Conservation (phyloP, 306 rosid genomes). For the Castanospermum australe region DNA sequence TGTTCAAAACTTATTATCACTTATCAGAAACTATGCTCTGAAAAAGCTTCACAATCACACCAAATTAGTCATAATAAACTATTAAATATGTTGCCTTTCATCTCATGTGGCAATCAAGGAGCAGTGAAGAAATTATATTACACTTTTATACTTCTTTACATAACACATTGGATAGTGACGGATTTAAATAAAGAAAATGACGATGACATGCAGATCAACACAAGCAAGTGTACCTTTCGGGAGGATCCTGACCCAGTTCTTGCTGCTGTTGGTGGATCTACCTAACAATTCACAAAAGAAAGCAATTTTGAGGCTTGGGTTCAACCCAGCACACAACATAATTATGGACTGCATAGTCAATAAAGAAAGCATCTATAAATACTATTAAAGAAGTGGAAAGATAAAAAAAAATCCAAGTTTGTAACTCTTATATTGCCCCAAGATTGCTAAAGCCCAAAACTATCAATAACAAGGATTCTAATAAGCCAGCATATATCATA, state of each 20-base stretch:
- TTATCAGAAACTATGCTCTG: background rate
- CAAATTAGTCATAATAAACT: background rate
- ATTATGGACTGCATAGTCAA: background rate
- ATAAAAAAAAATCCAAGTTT: background rate
- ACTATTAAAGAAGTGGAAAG: background rate
- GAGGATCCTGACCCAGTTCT: slow-evolving; percentile 85
- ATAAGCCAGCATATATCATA: background rate
- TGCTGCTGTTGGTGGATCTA: slow-evolving; percentile 78
- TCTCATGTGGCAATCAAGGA: background rate
- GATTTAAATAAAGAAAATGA: slow-evolving; percentile 16
- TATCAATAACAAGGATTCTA: background rate
- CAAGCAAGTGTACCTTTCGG: slow-evolving; percentile 66
- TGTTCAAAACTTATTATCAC: background rate
- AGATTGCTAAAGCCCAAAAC: slow-evolving; percentile 13
- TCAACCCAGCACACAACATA: slow-evolving; percentile 18
- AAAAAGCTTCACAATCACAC: background rate
- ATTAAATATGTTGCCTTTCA: background rate
- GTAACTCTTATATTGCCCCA: background rate
- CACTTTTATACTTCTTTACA: background rate
- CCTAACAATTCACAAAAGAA: slow-evolving; percentile 45
- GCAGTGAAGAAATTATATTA: background rate
- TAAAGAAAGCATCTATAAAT: slow-evolving; percentile 8
- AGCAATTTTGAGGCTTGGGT: background rate
- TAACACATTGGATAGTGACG: background rate
- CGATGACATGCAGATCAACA: slow-evolving; percentile 25